These are phyloP conservation scores for Cyclanthera cordifolia DNA, from an alignment of 306 rosid species.

Conservation along the genomic window DNA sequence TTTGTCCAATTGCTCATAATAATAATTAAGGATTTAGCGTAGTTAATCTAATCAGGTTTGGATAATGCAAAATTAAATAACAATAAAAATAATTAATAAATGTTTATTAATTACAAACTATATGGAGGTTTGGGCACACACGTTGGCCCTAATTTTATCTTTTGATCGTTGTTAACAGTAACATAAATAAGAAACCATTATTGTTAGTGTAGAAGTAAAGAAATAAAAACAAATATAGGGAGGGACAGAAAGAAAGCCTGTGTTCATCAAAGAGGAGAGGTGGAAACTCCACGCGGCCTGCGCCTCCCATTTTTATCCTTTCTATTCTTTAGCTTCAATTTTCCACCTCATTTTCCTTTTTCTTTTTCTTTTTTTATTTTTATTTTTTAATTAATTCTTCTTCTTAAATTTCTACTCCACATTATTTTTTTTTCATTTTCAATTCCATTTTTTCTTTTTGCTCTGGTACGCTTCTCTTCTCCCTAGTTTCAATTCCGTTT, in stretches of 20 bases:
- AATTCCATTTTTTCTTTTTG: not conserved
- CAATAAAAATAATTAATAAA: too few species aligned
- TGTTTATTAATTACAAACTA: too few species aligned
- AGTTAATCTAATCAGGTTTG: too few species aligned
- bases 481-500: not conserved
- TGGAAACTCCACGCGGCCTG: not conserved
- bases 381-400: not conserved
- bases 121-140: too few species aligned
- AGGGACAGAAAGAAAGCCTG: too few species aligned
- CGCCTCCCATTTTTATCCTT: not conserved
- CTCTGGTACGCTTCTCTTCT: not conserved
- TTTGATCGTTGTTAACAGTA: too few species aligned
- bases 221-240: not conserved
- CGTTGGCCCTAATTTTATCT: too few species aligned
- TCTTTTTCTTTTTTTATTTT: not conserved
- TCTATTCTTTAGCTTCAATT: not conserved
- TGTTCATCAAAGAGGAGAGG: not conserved
- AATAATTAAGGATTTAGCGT: too few species aligned
- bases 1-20: too few species aligned
- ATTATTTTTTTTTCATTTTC: not conserved
- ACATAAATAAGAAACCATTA: too few species aligned
- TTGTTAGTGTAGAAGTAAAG: too few species aligned
- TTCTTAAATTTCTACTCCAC: not conserved
- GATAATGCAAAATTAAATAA: too few species aligned
- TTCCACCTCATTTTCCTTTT: conserved; percentile 8